Conservation (phyloP, 2,329 filamentous ascomycete species). For the Pseudogymnoascus sp. region DNA sequence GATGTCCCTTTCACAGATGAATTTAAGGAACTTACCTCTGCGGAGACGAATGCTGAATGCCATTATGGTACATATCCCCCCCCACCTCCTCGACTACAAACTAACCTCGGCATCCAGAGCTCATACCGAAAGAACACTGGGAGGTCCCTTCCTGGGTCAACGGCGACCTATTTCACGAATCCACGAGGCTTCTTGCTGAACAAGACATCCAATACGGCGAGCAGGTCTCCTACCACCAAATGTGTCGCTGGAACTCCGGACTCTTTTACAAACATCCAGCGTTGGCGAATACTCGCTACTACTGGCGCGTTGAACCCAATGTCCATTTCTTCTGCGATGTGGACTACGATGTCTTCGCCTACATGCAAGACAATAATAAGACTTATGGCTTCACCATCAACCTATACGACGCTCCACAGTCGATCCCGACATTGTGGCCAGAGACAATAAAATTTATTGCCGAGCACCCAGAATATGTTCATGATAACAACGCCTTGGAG, state of each 20-base stretch:
- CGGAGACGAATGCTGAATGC: slow-evolving; percentile 79
- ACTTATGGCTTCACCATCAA: slow-evolving; percentile 99
- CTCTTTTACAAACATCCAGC: slow-evolving; percentile 96
- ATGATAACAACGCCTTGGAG: slow-evolving; percentile 73
- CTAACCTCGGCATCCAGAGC: slow-evolving; percentile 41
- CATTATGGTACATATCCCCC: slow-evolving; percentile 56
- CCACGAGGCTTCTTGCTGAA: slow-evolving; percentile 71
- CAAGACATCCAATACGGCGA: slow-evolving; percentile 84
- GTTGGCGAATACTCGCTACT: slow-evolving; percentile 73
- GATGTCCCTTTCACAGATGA: slow-evolving; percentile 88
- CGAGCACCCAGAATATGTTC: slow-evolving; percentile 71
- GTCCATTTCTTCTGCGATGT: slow-evolving; percentile 99
- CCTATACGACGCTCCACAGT: slow-evolving; percentile 84
- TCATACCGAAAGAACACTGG: slow-evolving; percentile 95
- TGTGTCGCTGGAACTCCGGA: slow-evolving; percentile 98
- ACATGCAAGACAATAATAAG: slow-evolving; percentile 97
- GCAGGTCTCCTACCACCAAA: slow-evolving; percentile 89
- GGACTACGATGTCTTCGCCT: slow-evolving; percentile 97
- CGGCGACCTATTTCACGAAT: slow-evolving; percentile 74
- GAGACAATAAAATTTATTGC: slow-evolving; percentile 86
- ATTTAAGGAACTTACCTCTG: slow-evolving; percentile 76
- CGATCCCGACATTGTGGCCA: slow-evolving; percentile 86
- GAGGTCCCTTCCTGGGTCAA: slow-evolving; percentile 88
- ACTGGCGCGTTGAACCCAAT: slow-evolving; percentile 98
- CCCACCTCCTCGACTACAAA: slow-evolving; percentile 15